phyloP scores from a whole-genome alignment of 257 asterid genomes.

The Fraxinus quadrangulata region DNA sequence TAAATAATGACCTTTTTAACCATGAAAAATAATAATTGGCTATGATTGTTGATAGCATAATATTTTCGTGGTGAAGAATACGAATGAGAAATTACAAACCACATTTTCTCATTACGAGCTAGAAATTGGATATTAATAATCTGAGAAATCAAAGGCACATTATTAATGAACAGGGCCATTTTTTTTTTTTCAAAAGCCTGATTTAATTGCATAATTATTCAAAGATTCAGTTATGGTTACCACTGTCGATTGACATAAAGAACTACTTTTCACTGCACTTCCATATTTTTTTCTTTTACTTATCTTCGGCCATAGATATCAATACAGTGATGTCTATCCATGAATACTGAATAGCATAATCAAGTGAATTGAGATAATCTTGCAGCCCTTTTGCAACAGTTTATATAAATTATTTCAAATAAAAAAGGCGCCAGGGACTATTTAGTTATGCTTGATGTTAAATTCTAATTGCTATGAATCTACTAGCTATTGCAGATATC shows the following conservation, averaged over 20 bases:
- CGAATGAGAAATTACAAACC: background rate
- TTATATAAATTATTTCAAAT: background rate
- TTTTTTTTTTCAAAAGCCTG: background rate
- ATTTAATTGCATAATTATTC: background rate
- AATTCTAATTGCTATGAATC: background rate
- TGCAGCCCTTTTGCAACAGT: background rate
- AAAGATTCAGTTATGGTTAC: background rate
- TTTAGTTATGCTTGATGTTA: background rate
- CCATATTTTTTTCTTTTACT: background rate
- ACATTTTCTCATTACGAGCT: background rate
- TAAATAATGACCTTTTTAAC: background rate
- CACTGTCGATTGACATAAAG: background rate
- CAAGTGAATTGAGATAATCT: background rate
- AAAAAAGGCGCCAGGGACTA: background rate
- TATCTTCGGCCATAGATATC: background rate
- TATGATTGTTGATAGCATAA: background rate
- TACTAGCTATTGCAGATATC: background rate
- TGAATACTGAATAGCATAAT: background rate
- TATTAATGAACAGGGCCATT: background rate
- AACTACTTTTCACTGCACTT: background rate
- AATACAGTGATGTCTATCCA: background rate
- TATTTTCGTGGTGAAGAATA: background rate
- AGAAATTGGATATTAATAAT: background rate
- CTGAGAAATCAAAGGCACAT: background rate
- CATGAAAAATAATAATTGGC: background rate